Evolutionary conservation across 192 early-diverging fungal genomes (phyloP).

Genomic region (Gryganskiella cystojenkinii): DNA sequence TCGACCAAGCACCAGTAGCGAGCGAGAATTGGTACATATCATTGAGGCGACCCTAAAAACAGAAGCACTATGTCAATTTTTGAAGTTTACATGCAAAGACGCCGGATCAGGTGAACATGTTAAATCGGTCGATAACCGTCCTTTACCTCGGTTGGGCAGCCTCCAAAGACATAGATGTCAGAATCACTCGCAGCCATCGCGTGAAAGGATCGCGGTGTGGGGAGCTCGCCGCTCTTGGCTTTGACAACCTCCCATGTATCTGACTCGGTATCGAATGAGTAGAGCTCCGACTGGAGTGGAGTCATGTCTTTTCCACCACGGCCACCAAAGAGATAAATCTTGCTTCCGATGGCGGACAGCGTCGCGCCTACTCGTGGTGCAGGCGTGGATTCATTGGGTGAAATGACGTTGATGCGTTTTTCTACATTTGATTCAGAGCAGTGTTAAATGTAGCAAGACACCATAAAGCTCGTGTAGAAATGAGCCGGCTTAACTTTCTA

Average conservation of each 20-base stretch:
- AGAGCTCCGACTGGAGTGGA: constrained; percentile 16
- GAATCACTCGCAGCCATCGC: constrained; percentile 34
- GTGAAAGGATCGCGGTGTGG: constrained; percentile 26
- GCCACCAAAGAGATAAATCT: constrained; percentile 31
- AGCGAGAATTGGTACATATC: constrained; percentile 29
- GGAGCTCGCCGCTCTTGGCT: constrained; percentile 9
- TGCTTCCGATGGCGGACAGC: constrained; percentile 9
- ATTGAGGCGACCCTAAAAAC: constrained; percentile 32
- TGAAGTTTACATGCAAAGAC: too few relatives aligned
- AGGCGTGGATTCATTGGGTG: constrained; percentile 13
- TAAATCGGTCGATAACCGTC: background rate
- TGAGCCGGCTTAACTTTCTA: background rate
- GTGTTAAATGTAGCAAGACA: background rate
- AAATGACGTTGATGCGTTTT: background rate
- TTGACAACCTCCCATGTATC: constrained; percentile 13
- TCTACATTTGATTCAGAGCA: constrained; percentile 1
- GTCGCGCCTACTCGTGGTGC: constrained; percentile 30
- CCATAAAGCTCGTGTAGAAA: background rate
- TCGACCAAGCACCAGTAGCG: constrained; percentile 14
- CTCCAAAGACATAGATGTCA: constrained; percentile 42
- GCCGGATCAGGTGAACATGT: too few relatives aligned
- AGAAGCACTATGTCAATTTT: background rate
- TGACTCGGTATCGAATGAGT: constrained; percentile 18
- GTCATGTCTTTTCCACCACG: constrained; percentile 29
- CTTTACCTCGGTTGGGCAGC: constrained; percentile 37